Evolutionary conservation across 345 rosid genomes (phyloP), one percentile per base, ranked within the genome.

Genomic region (Turnera subulata): DNA sequence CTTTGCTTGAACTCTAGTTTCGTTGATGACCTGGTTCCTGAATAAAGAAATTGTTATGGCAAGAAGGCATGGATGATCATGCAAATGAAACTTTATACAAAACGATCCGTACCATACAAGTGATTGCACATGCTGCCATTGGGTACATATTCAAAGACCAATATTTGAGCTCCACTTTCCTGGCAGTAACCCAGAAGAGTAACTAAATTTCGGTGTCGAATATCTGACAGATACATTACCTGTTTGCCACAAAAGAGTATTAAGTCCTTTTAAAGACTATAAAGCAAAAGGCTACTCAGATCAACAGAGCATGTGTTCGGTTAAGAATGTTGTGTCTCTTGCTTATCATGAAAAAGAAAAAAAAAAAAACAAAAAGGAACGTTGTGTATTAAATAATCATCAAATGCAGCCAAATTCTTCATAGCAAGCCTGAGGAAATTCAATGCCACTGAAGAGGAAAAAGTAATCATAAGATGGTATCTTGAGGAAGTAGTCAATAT

Each of bases 1-100:
- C 89, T 77, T 45, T 71, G 84, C 65, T 83, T 76, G 76, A 88
- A 85, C 67, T 81, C 85, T 25, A 88, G 69, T 64, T 69, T 78
- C 2, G 68, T 75, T 18, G 81, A 65, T 59, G 74, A 59, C 48
- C 67, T 76, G 55, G 63, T 58, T 39, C 78, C 62, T 0, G 52
- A 38, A 56, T 61, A 48, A 69, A 44, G 16, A 48, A 11, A 54
- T 50, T 56, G 14, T 35, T 18, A 6, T 50, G 48, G 51, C 19
- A 21, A 6, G 29, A 22, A 12, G 17, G 23, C 53, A 53, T 49
- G 26, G 42, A 32, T 44, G 43, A 60, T 57, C 26, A 55, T 17
- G 33, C 20, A 38, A 38, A 63, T 48, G 18, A 10, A 14, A 17
- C 43, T 16, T n/a, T 53, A 47, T 21, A 18, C 32, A 20, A 40